A percentile compares a stretch with the other conserved stretches of the same genome.
Evolutionary conservation across 2,329 filamentous ascomycete species (phyloP).

Genomic region (Alternaria longipes): DNA sequence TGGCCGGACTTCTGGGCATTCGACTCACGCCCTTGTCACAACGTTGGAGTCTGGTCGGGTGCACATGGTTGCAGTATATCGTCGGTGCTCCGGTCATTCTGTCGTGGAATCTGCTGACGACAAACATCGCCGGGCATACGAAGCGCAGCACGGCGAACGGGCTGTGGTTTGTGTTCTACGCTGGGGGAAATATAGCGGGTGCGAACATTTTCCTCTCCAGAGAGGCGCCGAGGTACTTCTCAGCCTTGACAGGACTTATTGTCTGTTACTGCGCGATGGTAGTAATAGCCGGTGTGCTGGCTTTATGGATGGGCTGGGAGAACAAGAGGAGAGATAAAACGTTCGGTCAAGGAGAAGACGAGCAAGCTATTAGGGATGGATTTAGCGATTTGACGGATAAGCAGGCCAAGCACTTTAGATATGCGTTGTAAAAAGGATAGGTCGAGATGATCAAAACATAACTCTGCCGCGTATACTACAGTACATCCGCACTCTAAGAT

Average conservation of each 20-base stretch:
- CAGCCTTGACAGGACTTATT: slow-evolving; percentile 55
- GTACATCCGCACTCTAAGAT: not conserved
- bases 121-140: slow-evolving; percentile 59
- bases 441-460: not conserved
- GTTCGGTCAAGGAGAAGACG: slow-evolving; percentile 41
- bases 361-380: slow-evolving; percentile 44
- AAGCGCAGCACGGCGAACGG: slow-evolving; percentile 62
- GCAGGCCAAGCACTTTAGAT: slow-evolving; percentile 47
- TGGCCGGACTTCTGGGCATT: slow-evolving; percentile 62
- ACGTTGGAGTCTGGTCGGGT: slow-evolving; percentile 61
- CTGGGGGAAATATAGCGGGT: slow-evolving; percentile 60
- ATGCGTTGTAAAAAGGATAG: slow-evolving; percentile 35
- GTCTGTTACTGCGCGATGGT: slow-evolving; percentile 57
- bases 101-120: slow-evolving; percentile 61
- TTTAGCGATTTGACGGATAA: slow-evolving; percentile 49
- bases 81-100: slow-evolving; percentile 62
- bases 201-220: slow-evolving; percentile 58
- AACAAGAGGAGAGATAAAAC: slow-evolving; percentile 42
- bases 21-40: slow-evolving; percentile 58
- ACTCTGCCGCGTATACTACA: not conserved
- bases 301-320: slow-evolving; percentile 45
- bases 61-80: slow-evolving; percentile 63
- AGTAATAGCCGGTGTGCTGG: slow-evolving; percentile 40
- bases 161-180: slow-evolving; percentile 61
- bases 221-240: slow-evolving; percentile 57